These are phyloP conservation scores for Colletotrichum shisoi DNA, from an alignment of 2,329 filamentous ascomycete genomes.

Conservation along the genomic window DNA sequence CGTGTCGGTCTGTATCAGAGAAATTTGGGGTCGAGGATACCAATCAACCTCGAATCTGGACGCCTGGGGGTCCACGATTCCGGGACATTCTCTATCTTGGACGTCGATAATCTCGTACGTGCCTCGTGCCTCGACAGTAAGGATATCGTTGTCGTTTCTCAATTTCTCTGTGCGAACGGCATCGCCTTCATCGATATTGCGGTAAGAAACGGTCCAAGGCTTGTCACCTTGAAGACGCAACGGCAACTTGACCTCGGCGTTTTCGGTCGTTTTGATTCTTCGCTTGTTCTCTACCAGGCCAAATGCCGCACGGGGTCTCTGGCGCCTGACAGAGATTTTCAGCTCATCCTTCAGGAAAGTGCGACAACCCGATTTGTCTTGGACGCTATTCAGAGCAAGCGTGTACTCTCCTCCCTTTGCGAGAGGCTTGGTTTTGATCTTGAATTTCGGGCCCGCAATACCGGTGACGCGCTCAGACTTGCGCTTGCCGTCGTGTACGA, in stretches of 20 bases:
- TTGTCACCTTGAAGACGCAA: slow-evolving; percentile 84
- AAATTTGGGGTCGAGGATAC: slow-evolving; percentile 80
- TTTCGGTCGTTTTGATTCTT: slow-evolving; percentile 77
- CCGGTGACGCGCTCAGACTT: slow-evolving; percentile 70
- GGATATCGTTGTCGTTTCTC: slow-evolving; percentile 69
- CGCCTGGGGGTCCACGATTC: slow-evolving; percentile 76
- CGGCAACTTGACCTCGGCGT: slow-evolving; percentile 76
- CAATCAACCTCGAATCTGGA: slow-evolving; percentile 82
- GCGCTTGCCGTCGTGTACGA: slow-evolving; percentile 87
- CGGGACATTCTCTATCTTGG: slow-evolving; percentile 80
- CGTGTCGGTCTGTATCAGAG: slow-evolving; percentile 70
- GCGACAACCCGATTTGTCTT: slow-evolving; percentile 86
- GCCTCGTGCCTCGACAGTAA: slow-evolving; percentile 72
- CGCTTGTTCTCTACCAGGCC: slow-evolving; percentile 84
- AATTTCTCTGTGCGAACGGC: slow-evolving; percentile 59
- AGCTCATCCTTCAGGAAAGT: slow-evolving; percentile 84
- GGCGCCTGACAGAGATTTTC: slow-evolving; percentile 85
- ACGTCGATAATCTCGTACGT: slow-evolving; percentile 83
- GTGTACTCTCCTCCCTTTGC: slow-evolving; percentile 88
- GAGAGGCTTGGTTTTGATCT: slow-evolving; percentile 78
- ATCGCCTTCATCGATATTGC: slow-evolving; percentile 66
- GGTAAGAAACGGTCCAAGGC: slow-evolving; percentile 83
- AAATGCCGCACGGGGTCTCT: slow-evolving; percentile 86
- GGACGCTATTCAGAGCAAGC: slow-evolving; percentile 82
- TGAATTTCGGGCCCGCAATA: slow-evolving; percentile 70